Evolutionary conservation across 495 filamentous ascomycete species (phyloP), one percentile per base, ranked within the genome.

Genomic region (Cetradonia linearis): DNA sequence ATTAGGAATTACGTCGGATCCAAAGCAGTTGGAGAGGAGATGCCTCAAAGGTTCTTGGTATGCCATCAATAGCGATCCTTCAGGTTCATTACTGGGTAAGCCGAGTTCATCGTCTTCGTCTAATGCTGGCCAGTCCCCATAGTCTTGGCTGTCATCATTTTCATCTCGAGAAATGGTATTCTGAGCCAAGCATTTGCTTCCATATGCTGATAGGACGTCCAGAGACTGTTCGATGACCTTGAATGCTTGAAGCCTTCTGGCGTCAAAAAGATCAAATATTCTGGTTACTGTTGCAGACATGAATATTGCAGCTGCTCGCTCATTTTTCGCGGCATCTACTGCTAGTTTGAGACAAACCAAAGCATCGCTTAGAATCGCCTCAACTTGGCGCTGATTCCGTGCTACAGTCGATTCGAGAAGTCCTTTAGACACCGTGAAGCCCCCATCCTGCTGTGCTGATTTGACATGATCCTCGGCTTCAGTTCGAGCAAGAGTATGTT

Each of bases 131-230:
- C 79, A 86, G 63, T 87, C 86, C 31, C 85, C 86, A 68, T 84
- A 88, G 47, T 89, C 86, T 68, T 88, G 86, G 61, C 85, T 88
- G 47, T 89, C 86, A 54, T 88, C 86, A 55, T 80, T 78, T 0
- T 54, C 46, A 61, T 58, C 6, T 37, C 67, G 64, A 50, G 61
- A 25, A 2, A n/a, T 54, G 13, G 27, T 37, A 13, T n/a, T 9
- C 34, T 54, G 50, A 30, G n/a, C 23, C 7, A 23, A 10, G n/a
- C 49, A 50, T 36, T 61, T 55, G 31, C 7, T 48, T 49, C 23
- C 67, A 66, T 71, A 78, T 46, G 63, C 60, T 27, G 66, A 64
- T 18, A 78, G 48, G 23, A 81, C 62, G 18, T 69, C 64, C 16
- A 83, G 67, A 13, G 72, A 70, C 55, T 80, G 70, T 8, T 70